Conservation (phyloP, 1,284 basidiomycete species). For the Leccinum solheimii region DNA sequence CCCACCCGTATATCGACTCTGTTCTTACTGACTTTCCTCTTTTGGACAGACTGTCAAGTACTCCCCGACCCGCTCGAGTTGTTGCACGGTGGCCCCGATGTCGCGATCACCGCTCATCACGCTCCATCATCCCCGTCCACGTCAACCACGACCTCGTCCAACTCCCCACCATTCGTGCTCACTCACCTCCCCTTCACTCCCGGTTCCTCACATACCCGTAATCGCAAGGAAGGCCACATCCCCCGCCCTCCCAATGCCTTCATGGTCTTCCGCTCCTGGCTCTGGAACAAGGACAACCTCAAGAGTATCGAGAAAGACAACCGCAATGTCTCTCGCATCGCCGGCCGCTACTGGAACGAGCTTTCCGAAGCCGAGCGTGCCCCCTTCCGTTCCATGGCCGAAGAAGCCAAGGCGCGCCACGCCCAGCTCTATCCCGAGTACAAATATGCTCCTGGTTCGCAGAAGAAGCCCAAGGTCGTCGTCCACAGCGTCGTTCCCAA, state of each 20-base stretch:
- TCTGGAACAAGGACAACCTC: slow-evolving; percentile 52
- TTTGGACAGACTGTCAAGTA: slow-evolving; percentile 29
- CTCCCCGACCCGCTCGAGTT: slow-evolving; percentile 7
- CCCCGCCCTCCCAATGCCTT: slow-evolving; percentile 84
- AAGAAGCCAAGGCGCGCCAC: slow-evolving; percentile 50
- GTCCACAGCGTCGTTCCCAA: slow-evolving; percentile 30
- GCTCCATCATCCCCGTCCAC: slow-evolving; percentile 22
- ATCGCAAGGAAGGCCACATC: slow-evolving; percentile 48
- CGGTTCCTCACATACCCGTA: slow-evolving; percentile 43
- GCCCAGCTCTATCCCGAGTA: slow-evolving; percentile 53
- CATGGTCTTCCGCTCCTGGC: slow-evolving; percentile 77
- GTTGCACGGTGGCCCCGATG: slow-evolving; percentile 16
- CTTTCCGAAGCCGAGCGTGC: slow-evolving; percentile 37
- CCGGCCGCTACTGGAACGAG: slow-evolving; percentile 44
- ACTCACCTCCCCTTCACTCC: slow-evolving; percentile 34
- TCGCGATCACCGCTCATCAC: slow-evolving; percentile 2
- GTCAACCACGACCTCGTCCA: slow-evolving; percentile 18
- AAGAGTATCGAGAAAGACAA: slow-evolving; percentile 47
- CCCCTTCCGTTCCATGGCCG: slow-evolving; percentile 46
- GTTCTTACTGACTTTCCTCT: slow-evolving; percentile 36
- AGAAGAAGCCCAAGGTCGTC: slow-evolving; percentile 27
- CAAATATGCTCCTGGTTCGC: slow-evolving; percentile 49
- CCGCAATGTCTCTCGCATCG: slow-evolving; percentile 52
- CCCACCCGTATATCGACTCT: slow-evolving; percentile 10
- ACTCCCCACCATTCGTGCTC: slow-evolving; percentile 15